These are phyloP conservation scores for Alternaria arbusti DNA, from an alignment of 2,329 filamentous ascomycete genomes.

Conservation along the genomic window DNA sequence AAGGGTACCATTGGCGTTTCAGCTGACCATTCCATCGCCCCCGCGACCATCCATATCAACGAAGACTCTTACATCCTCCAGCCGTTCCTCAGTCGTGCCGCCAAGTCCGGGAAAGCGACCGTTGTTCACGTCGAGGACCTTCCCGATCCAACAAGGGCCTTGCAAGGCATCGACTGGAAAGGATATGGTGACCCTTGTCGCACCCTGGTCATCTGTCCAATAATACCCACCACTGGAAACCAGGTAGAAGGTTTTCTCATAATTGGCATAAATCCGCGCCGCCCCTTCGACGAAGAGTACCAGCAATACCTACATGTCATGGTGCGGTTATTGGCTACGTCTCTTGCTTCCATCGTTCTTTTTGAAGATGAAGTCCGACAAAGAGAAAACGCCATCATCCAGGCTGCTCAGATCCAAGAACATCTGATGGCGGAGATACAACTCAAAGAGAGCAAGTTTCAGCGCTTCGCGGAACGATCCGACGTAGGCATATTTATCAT, in stretches of 20 bases:
- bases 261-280: conserved; percentile 48
- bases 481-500: conserved; percentile 53
- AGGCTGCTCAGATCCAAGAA: conserved; percentile 45
- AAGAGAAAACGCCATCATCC: conserved; percentile 40
- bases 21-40: conserved; percentile 33
- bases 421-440: conserved; percentile 45
- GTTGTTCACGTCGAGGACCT: conserved; percentile 40
- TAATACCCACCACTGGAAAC: conserved; percentile 43
- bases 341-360: conserved; percentile 49
- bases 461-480: conserved; percentile 48
- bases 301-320: conserved; percentile 47
- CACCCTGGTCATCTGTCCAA: conserved; percentile 45
- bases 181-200: conserved; percentile 46
- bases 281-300: conserved; percentile 49
- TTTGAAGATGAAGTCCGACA: conserved; percentile 48
- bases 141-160: conserved; percentile 31
- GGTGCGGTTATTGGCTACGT: conserved; percentile 47
- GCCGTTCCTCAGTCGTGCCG: conserved; percentile 33
- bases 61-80: conserved; percentile 27
- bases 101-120: conserved; percentile 34
- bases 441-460: conserved; percentile 43
- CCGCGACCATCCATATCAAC: conserved; percentile 30
- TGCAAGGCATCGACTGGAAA: conserved; percentile 39
- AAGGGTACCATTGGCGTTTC: conserved; percentile 35
- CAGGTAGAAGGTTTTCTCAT: conserved; percentile 50